These are phyloP conservation scores for Aspergillus heteromorphus DNA, from an alignment of 495 filamentous ascomycete species.

Conservation along the genomic window DNA sequence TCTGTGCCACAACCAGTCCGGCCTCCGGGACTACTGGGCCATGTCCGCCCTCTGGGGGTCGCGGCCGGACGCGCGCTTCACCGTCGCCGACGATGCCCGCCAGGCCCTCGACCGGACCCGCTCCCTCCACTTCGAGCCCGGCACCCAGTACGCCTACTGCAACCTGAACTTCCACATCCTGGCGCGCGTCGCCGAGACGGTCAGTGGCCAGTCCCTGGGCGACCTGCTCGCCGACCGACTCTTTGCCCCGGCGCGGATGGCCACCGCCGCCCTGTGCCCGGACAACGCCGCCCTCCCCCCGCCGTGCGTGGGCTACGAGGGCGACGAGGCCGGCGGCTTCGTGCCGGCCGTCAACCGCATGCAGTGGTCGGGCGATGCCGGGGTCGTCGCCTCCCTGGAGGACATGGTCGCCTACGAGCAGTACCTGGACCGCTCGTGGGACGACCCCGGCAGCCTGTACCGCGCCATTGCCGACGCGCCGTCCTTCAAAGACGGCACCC, in stretches of 20 bases:
- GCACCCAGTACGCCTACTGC: slow-evolving; percentile 28
- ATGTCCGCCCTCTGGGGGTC: slow-evolving; percentile 30
- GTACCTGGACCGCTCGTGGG: slow-evolving; percentile 17
- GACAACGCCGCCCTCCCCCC: slow-evolving; percentile 23
- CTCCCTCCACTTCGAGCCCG: slow-evolving; percentile 28
- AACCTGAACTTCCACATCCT: slow-evolving; percentile 31
- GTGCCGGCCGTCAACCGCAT: slow-evolving; percentile 21
- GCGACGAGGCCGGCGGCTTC: slow-evolving; percentile 19
- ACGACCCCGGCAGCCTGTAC: slow-evolving; percentile 24
- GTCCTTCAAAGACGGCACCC: slow-evolving; percentile 19
- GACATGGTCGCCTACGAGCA: slow-evolving; percentile 35
- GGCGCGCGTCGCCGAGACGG: slow-evolving; percentile 24
- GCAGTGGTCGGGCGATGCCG: slow-evolving; percentile 34
- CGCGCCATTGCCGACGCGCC: slow-evolving; percentile 9
- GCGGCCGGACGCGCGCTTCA: slow-evolving; percentile 26
- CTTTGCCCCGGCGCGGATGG: slow-evolving; percentile 26
- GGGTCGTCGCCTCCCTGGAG: slow-evolving; percentile 26
- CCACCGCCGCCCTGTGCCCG: slow-evolving; percentile 24
- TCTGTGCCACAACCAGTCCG: slow-evolving; percentile 29
- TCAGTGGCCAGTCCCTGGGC: slow-evolving; percentile 19
- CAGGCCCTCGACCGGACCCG: slow-evolving; percentile 20
- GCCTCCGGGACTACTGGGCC: slow-evolving; percentile 33
- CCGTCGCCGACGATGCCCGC: not conserved
- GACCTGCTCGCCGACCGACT: slow-evolving; percentile 23
- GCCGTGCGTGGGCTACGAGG: slow-evolving; percentile 32